Base-by-base conservation (phyloP, 2,329 filamentous ascomycete species). In the Hypoxylon sp. region DNA sequence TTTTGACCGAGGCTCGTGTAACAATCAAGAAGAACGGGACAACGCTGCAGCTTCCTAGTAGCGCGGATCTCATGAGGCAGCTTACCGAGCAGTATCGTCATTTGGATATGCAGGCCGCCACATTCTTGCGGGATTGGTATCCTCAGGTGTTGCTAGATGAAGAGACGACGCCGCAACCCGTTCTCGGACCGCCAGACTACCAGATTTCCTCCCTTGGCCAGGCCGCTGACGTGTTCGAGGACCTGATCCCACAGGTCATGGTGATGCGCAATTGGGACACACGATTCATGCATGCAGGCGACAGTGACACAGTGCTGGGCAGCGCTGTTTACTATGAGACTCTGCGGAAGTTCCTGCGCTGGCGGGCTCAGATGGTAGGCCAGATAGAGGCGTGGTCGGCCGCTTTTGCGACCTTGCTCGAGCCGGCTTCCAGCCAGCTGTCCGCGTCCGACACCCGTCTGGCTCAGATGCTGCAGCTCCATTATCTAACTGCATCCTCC, bases 61-160 rank as follows among this genome's bases (percentile, higher is more conserved):
- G 48, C 46, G 35, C 29, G 26, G 52, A 51, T 6, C 54, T 71
- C 31, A 64, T 70, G 36, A 21, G 15, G 31, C 67, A 70, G 41
- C 53, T 70, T 47, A 65, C 65, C 36, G 62, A 60, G 34, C 69
- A 72, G 51, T 68, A 72, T 38, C 66, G 60, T 31, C 69, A 69
- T 50, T 69, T 71, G 19, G 70, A 73, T 47, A 65, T 70, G 62
- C 70, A 73, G 56, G 68, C 69, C 11, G 63, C 51, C 6, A 64
- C 55, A 12, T 72, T 69, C 60, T 54, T 72, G 16, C 37, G 68
- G 25, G 69, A 69, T 50, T 70, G 68, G 68, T 47, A 52, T 67
- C 17, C 46, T 67, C 56, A 59, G 67, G 21, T 55, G 46, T 46
- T 31, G 54, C 31, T 47, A 26, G 15, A 40, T 9, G 25, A 27